Evolutionary conservation across 768 basidiomycete genomes (phyloP).

Genomic region (Serendipita vermifera): DNA sequence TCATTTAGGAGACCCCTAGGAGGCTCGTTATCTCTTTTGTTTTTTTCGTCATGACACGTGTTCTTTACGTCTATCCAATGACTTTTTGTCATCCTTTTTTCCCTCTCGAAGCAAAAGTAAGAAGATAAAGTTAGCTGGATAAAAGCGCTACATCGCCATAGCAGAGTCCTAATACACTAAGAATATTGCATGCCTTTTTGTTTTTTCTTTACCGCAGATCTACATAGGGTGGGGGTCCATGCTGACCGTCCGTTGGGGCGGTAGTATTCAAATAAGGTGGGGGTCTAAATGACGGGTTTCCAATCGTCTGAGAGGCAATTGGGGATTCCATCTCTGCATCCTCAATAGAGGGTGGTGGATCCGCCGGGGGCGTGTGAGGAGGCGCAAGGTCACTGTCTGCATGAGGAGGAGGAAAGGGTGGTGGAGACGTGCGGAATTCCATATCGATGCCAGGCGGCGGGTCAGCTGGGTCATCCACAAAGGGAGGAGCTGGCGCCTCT

Average conservation of each 20-base stretch:
- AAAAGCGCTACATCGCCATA: too few species aligned
- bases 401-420: neutral
- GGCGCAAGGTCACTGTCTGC: neutral
- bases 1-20: too few species aligned
- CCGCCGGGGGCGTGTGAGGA: constrained; percentile 23
- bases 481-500: constrained; percentile 65
- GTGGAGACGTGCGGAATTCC: constrained; percentile 11
- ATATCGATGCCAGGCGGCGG: constrained; percentile 84
- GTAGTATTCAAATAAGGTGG: constrained; percentile 2
- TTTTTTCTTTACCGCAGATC: too few species aligned
- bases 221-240: constrained; percentile 4
- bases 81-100: neutral
- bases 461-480: constrained; percentile 77
- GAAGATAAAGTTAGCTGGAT: too few species aligned
- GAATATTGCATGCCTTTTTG: too few species aligned
- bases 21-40: too few species aligned
- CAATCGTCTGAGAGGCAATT: neutral
- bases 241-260: neutral
- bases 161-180: too few species aligned
- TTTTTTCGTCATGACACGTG: neutral
- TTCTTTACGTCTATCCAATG: neutral
- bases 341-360: neutral
- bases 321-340: constrained; percentile 18
- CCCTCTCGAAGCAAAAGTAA: neutral
- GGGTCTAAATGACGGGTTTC: neutral